Base-by-base conservation (phyloP, 148 eudicot genomes). In the Rheum nobile region DNA sequence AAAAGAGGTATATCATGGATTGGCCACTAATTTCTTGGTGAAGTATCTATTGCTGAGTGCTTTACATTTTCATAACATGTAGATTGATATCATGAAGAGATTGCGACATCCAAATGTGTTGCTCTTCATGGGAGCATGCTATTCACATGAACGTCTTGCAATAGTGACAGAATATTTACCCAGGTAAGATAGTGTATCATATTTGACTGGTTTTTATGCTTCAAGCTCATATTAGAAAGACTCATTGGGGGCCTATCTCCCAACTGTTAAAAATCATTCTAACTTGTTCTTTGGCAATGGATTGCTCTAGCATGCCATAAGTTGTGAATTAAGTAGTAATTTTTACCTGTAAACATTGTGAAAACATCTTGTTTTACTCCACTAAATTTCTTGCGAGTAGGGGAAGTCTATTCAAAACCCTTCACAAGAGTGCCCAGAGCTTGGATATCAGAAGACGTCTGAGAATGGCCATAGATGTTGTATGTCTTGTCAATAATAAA, bases 401-500 rank as follows among this genome's bases (percentile, higher is more conserved):
- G 90, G 98, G 98, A 77, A 92, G 93, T 80, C 91, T 92, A 52
- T 92, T 88, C 74, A 92, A 82, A 81, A 84, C 87, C 32, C 88
- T 92, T 74, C 98, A 92, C 78, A 88, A 75, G 77, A 87, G 76
- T 78, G 86, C 82, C 63, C 96, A 92, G 50, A 65, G 80, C 70
- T 73, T 92, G 77, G 98, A 92, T 77, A 78, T 75, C 73, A 84
- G 74, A 76, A 78, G 83, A 41, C 96, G 90, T 74, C 74, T 92
- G 80, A 84, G 82, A 78, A 92, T 92, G 96, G 96, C 96, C 77
- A 83, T 90, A 76, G 98, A 92, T 83, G 98, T 90, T 77, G 98
- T 92, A 71, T 28, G 90, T 70, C 28, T 70, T 29, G 7, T 39
- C 32, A 24, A 12, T 28, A 24, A 26, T 22, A 17, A 26, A 2